Evolutionary conservation across 169 alveolate species (phyloP), one percentile per base, ranked within the genome.

Genomic region (Besnoitia besnoiti): DNA sequence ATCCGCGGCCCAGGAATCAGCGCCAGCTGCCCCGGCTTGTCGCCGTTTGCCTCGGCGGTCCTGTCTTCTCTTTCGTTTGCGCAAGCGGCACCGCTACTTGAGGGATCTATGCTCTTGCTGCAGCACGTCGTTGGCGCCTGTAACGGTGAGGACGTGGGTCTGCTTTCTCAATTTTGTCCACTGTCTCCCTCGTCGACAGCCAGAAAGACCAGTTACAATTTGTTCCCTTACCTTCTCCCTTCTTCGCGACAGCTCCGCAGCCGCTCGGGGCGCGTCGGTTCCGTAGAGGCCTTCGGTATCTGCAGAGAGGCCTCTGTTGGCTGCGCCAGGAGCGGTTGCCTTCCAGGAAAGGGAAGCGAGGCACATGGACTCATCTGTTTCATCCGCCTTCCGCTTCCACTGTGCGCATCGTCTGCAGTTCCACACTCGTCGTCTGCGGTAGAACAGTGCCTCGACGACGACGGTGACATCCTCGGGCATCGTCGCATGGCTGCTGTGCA

Each of bases 111-210:
- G 27, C 61, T 42, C 10, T 35, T 77, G 33, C 87, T 77, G 40
- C 87, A 77, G 59, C 87, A 77, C 40, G 40, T 44, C 87, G 50
- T 27, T 21, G 87, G 87, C 4, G 87, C 87, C 19, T 77, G 87
- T 35, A 35, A 37, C 82, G n/a, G 82, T 73, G n/a, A n/a, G 82
- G n/a, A 49, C 1, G 12, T 5, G 4, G 30, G 27, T 55, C 24
- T n/a, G 27, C 1, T 8, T 8, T 19, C 1, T 19, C 33, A 5
- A 1, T 55, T 55, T 55, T 55, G 12, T 0, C 67, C 12, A 8
- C 67, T n/a, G 30, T 55, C 24, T 55, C 67, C 30, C 33, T 19
- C n/a, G n/a, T n/a, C n/a, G n/a, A n/a, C n/a, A n/a, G n/a, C n/a
- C n/a, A n/a, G n/a, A n/a, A n/a, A n/a, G 7, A 49, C 59, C 59